A percentile compares a stretch with the other conserved stretches of the same genome.
Conservation (phyloP, 2,329 filamentous ascomycete species). For the Penicillium sp. region DNA sequence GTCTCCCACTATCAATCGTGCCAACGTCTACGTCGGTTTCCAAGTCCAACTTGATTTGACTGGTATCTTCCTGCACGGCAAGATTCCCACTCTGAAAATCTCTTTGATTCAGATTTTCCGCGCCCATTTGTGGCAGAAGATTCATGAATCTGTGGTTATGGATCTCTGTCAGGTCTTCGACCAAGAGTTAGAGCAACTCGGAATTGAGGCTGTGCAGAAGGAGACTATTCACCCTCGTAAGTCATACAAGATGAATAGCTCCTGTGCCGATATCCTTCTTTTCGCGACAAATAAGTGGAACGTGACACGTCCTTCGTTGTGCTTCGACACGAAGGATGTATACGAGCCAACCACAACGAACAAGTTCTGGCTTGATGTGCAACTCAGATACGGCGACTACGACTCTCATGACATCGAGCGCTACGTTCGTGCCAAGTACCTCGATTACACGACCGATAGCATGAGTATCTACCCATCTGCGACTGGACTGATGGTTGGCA, state of each 20-base stretch:
- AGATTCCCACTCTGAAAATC: conserved; percentile 97
- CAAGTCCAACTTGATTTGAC: conserved; percentile 96
- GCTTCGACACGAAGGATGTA: conserved; percentile 94
- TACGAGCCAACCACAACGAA: conserved; percentile 93
- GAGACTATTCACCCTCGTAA: conserved; percentile 99
- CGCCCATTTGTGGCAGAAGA: conserved; percentile 99
- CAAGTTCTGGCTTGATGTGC: conserved; percentile 99
- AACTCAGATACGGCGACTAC: conserved; percentile 94
- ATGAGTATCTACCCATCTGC: conserved; percentile 98
- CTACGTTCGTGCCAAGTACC: conserved; percentile 94
- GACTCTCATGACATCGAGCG: conserved; percentile 98
- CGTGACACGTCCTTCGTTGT: conserved; percentile 82
- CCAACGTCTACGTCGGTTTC: conserved; percentile 98
- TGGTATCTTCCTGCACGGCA: conserved; percentile 97
- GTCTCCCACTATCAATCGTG: conserved; percentile 87
- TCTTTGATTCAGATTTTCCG: conserved; percentile 98
- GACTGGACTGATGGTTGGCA: conserved; percentile 94
- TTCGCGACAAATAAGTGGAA: conserved; percentile 99
- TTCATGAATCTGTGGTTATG: conserved; percentile 98
- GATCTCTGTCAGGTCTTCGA: conserved; percentile 98
- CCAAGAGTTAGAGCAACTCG: conserved; percentile 89
- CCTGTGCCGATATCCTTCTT: conserved; percentile 91
- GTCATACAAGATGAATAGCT: conserved; percentile 99
- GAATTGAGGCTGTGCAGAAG: conserved; percentile 96
- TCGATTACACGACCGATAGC: conserved; percentile 97